Percentiles rank a stretch among this genome's conserved stretches.
phyloP scores from a whole-genome alignment of 768 basidiomycete species.

The Pleurotus citrinopileatus region DNA sequence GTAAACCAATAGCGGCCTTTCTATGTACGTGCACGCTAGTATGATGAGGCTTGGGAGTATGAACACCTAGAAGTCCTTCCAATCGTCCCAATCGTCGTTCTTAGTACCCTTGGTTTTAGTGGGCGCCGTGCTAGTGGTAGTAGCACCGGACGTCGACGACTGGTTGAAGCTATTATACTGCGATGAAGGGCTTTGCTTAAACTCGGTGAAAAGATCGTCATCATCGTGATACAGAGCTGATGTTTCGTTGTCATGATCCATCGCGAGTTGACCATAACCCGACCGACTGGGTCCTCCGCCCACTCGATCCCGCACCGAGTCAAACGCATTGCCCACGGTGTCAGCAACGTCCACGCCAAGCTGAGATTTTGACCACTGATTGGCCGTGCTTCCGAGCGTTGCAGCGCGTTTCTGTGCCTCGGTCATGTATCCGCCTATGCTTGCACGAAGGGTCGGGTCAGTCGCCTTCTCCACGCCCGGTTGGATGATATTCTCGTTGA shows the following conservation, averaged over 20 bases:
- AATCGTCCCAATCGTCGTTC: conserved; percentile 70
- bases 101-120: conserved; percentile 26
- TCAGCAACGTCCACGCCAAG: conserved; percentile 86
- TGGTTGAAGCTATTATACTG: conserved; percentile 16
- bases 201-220: conserved; percentile 62
- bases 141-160: conserved; percentile 14
- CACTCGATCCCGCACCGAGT: conserved; percentile 56
- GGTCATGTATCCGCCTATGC: conserved; percentile 67
- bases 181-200: conserved; percentile 24
- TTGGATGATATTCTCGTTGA: conserved; percentile 87
- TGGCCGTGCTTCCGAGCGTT: conserved; percentile 59
- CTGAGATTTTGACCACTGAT: conserved; percentile 73
- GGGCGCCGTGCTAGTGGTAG: conserved; percentile 22
- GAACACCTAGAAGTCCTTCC: conserved; percentile 69
- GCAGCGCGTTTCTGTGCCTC: conserved; percentile 68
- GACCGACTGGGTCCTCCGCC: conserved; percentile 51
- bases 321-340: conserved; percentile 69
- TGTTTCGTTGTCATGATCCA: conserved; percentile 49
- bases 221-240: conserved; percentile 66
- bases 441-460: conserved; percentile 79
- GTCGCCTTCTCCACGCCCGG: conserved; percentile 80
- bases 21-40: conserved; percentile 5
- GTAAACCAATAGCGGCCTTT: neutral
- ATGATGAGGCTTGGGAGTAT: conserved; percentile 14
- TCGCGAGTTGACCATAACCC: conserved; percentile 47